These are phyloP conservation scores for Auriscalpium orientale DNA, from an alignment of 768 basidiomycete genomes.

Conservation along the genomic window DNA sequence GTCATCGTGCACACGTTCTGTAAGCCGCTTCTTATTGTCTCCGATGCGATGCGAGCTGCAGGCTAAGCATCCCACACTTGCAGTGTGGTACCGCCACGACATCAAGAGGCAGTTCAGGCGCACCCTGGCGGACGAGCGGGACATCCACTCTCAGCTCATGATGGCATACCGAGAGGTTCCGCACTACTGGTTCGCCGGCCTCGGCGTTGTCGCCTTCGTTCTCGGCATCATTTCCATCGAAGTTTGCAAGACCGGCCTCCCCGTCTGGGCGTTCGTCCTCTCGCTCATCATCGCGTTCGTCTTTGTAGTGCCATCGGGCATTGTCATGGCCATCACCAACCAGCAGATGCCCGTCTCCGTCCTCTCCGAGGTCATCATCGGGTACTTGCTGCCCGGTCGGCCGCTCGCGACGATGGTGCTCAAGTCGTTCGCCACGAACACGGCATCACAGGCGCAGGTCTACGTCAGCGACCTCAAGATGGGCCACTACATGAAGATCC, in stretches of 20 bases:
- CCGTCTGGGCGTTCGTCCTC: slow-evolving; percentile 57
- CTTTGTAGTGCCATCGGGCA: slow-evolving; percentile 60
- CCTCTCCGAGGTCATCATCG: slow-evolving; percentile 69
- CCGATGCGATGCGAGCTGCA: too few species aligned
- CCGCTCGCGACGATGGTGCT: slow-evolving; percentile 81
- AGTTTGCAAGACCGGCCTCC: slow-evolving; percentile 68
- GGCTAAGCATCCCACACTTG: too few species aligned
- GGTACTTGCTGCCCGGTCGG: slow-evolving; percentile 74
- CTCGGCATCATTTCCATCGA: slow-evolving; percentile 63
- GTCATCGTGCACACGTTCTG: slow-evolving; percentile 69
- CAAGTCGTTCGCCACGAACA: slow-evolving; percentile 57
- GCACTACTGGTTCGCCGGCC: slow-evolving; percentile 59
- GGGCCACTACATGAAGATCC: slow-evolving; percentile 87
- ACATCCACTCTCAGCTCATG: slow-evolving; percentile 85
- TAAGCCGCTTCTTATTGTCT: too few species aligned
- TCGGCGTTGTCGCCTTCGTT: slow-evolving; percentile 49
- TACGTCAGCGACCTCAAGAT: slow-evolving; percentile 77
- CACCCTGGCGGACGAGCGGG: slow-evolving; percentile 65
- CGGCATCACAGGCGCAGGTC: slow-evolving; percentile 52
- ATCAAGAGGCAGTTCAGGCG: slow-evolving; percentile 65
- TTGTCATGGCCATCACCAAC: slow-evolving; percentile 86
- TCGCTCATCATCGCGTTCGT: slow-evolving; percentile 45
- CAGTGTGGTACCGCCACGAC: slow-evolving; percentile 76
- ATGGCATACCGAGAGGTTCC: slow-evolving; percentile 69
- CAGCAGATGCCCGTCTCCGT: slow-evolving; percentile 63